phyloP scores from a whole-genome alignment of 2,329 filamentous ascomycete genomes.

The Graphilbum fragrans region DNA sequence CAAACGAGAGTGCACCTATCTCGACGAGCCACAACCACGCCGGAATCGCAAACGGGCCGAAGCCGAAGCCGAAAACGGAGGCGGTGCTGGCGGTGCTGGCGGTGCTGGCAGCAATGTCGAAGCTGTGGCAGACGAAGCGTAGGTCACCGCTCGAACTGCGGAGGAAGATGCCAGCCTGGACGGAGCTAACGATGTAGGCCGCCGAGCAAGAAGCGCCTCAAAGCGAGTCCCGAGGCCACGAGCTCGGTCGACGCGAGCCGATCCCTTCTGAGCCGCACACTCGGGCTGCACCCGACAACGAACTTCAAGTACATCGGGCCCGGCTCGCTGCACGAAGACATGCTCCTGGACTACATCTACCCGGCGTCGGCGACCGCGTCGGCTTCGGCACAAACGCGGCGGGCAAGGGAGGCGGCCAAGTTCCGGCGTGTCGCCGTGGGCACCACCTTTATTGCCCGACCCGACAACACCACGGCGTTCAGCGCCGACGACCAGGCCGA shows the following conservation, averaged over 20 bases:
- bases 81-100: no score
- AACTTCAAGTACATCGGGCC: conserved; percentile 49
- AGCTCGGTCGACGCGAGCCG: background rate
- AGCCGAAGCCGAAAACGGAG: no score
- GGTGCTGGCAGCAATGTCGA: no score
- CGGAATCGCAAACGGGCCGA: conserved; percentile 21
- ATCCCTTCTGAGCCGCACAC: conserved; percentile 24
- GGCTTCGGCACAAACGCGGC: no score
- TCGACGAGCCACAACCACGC: conserved; percentile 47
- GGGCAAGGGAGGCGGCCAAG: conserved; percentile 8
- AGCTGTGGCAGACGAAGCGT: background rate
- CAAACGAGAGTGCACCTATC: conserved; percentile 54
- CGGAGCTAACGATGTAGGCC: no score
- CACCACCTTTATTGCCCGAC: conserved; percentile 12
- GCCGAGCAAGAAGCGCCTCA: no score
- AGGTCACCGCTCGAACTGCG: no score
- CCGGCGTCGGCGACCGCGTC: conserved; percentile 2
- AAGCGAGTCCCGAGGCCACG: no score
- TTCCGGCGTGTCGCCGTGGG: conserved; percentile 12
- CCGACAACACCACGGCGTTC: conserved; percentile 13
- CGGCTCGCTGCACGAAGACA: conserved; percentile 22
- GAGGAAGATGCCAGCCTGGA: no score
- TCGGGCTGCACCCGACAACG: conserved; percentile 44
- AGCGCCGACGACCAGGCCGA: conserved; percentile 3
- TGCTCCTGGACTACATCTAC: conserved; percentile 11